Percentiles rank a stretch among this genome's conserved stretches.
These are phyloP conservation scores for Polysphondylium violaceum DNA, from an alignment of 78 protist species.

Conservation along the genomic window DNA sequence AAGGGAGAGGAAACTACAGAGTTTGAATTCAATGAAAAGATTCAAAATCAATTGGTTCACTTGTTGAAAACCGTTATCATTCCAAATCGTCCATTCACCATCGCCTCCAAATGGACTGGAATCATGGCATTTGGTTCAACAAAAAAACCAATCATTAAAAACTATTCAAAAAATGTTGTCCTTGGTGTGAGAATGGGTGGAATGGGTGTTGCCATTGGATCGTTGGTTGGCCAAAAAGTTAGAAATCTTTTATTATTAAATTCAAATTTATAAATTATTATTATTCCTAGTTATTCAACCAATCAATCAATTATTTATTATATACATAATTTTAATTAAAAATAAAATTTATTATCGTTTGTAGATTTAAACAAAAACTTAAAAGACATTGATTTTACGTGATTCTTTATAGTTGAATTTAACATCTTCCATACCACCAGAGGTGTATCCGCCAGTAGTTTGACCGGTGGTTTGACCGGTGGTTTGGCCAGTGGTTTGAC, in stretches of 20 bases:
- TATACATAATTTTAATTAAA: too few relatives aligned
- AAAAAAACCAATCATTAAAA: slow-evolving; percentile 31
- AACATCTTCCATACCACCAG: background rate
- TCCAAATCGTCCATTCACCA: background rate
- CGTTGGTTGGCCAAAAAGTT: slow-evolving; percentile 14
- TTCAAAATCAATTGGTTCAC: background rate
- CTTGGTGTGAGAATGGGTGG: slow-evolving; percentile 54
- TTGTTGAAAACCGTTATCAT: background rate
- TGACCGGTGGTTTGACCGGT: background rate
- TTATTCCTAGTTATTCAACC: too few relatives aligned
- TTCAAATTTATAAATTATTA: too few relatives aligned
- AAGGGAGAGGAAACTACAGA: slow-evolving; percentile 25
- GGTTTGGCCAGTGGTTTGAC: slow-evolving; percentile 8
- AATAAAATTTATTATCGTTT: too few relatives aligned
- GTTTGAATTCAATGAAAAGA: slow-evolving; percentile 12
- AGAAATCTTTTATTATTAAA: too few relatives aligned
- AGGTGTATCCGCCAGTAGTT: slow-evolving; percentile 1
- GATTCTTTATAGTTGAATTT: background rate
- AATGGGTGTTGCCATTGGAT: slow-evolving; percentile 43
- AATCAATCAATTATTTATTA: too few relatives aligned
- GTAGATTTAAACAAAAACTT: too few relatives aligned
- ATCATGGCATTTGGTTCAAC: slow-evolving; percentile 31
- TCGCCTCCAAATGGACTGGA: slow-evolving; percentile 9
- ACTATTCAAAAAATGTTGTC: slow-evolving; percentile 2
- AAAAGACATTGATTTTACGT: background rate